Evolutionary conservation across 1,284 basidiomycete genomes (phyloP).

Genomic region (Takashimella koratensis): DNA sequence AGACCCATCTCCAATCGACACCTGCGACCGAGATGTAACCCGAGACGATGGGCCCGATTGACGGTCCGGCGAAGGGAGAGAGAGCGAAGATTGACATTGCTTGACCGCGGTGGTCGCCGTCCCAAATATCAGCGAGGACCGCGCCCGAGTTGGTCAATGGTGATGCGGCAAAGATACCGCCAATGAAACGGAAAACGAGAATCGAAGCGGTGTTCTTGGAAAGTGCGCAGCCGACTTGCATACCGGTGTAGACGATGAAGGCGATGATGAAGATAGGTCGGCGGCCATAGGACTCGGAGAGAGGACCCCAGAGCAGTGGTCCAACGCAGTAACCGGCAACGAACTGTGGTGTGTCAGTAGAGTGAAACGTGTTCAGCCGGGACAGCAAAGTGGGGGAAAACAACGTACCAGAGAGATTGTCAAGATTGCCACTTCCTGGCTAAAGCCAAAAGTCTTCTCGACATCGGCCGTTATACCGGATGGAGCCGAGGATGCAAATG

Average conservation of each 20-base stretch:
- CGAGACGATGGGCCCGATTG: constrained; percentile 61
- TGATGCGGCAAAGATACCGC: constrained; percentile 57
- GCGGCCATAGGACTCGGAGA: constrained; percentile 56
- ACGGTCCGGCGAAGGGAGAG: constrained; percentile 66
- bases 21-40: constrained; percentile 56
- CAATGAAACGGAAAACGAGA: constrained; percentile 65
- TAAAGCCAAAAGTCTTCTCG: constrained; percentile 56
- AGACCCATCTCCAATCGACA: constrained; percentile 53
- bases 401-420: constrained; percentile 44
- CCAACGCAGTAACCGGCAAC: constrained; percentile 55
- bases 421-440: constrained; percentile 55
- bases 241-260: constrained; percentile 61
- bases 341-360: constrained; percentile 17
- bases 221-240: constrained; percentile 60
- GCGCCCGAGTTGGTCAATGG: constrained; percentile 54
- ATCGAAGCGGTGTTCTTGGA: constrained; percentile 60
- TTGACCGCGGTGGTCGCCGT: constrained; percentile 62
- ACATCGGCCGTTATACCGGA: constrained; percentile 49
- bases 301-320: constrained; percentile 59
- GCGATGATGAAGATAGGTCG: constrained; percentile 64
- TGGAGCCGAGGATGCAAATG: constrained; percentile 49
- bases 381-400: too few species aligned
- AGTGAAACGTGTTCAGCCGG: constrained; percentile 8
- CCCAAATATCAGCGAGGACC: constrained; percentile 62
- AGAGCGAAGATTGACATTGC: constrained; percentile 66